A percentile compares a stretch with the other conserved stretches of the same genome.
Conservation (phyloP, 108 stramenopile genomes). For the Discostella stelligeroides region DNA sequence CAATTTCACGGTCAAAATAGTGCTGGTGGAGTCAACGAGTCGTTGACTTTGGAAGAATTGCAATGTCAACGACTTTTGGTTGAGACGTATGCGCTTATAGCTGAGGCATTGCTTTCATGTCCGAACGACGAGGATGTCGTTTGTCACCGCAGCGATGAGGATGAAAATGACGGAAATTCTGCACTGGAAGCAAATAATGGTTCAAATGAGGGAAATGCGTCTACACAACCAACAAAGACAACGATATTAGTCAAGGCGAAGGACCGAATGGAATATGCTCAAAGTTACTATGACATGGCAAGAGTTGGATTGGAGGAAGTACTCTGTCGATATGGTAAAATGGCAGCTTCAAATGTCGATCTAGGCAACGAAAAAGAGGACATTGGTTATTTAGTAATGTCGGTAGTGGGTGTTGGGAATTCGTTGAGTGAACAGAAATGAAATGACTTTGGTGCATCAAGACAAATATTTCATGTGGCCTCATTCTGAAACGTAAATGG, state of each 20-base stretch:
- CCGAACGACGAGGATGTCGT: slow-evolving; percentile 65
- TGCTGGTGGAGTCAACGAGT: slow-evolving; percentile 11
- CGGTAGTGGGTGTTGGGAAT: slow-evolving; percentile 78
- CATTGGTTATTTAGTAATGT: slow-evolving; percentile 67
- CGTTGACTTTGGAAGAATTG: slow-evolving; percentile 48
- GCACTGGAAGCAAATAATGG: too few relatives aligned
- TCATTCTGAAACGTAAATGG: too few relatives aligned
- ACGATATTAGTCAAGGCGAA: slow-evolving; percentile 57
- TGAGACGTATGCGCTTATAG: slow-evolving; percentile 70
- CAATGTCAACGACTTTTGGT: slow-evolving; percentile 53
- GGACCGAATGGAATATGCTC: slow-evolving; percentile 67
- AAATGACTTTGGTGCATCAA: not conserved
- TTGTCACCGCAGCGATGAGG: slow-evolving; percentile 54
- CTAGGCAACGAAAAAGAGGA: slow-evolving; percentile 74
- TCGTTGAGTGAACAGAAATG: not conserved
- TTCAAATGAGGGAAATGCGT: not conserved
- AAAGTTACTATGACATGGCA: slow-evolving; percentile 81
- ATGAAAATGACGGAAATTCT: not conserved
- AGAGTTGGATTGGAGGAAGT: slow-evolving; percentile 63
- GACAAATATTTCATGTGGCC: too few relatives aligned
- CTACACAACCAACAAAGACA: too few relatives aligned
- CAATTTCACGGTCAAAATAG: not conserved
- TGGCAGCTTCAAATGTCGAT: slow-evolving; percentile 55
- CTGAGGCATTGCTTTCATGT: slow-evolving; percentile 76
- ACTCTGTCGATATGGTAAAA: slow-evolving; percentile 63